Evolutionary conservation across 352 stramenopile genomes (phyloP).

Genomic region (Blastocystis sp.): DNA sequence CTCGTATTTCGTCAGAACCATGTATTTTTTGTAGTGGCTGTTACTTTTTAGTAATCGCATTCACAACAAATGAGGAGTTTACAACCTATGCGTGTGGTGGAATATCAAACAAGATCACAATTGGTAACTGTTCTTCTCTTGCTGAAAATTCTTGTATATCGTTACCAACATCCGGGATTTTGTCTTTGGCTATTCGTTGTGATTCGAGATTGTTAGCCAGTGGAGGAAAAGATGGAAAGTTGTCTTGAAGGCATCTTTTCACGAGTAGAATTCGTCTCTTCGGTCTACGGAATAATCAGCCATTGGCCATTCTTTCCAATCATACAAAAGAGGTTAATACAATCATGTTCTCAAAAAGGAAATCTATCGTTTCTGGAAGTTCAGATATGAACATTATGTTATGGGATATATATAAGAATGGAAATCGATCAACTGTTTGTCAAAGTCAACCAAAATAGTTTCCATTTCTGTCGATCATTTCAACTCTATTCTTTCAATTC

Average conservation of each 20-base stretch:
- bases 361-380: slow-evolving; percentile 7
- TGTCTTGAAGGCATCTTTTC: background rate
- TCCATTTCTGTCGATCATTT: background rate
- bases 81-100: background rate
- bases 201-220: background rate
- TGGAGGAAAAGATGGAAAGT: slow-evolving; percentile 48
- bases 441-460: background rate
- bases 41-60: slow-evolving; percentile 22
- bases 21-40: background rate
- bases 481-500: background rate
- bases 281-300: background rate
- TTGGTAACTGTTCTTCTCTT: background rate
- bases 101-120: background rate
- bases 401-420: slow-evolving; percentile 56
- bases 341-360: background rate
- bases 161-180: background rate
- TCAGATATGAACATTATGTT: slow-evolving; percentile 20
- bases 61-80: background rate
- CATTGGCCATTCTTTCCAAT: slow-evolving; percentile 24
- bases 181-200: background rate
- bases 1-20: background rate
- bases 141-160: no score
- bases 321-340: background rate
- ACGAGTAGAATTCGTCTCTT: slow-evolving; percentile 2
- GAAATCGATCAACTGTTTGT: slow-evolving; percentile 37